Percentiles rank a stretch among this genome's conserved stretches.
Evolutionary conservation across 768 basidiomycete genomes (phyloP).

Genomic region (Harrya chromipes): DNA sequence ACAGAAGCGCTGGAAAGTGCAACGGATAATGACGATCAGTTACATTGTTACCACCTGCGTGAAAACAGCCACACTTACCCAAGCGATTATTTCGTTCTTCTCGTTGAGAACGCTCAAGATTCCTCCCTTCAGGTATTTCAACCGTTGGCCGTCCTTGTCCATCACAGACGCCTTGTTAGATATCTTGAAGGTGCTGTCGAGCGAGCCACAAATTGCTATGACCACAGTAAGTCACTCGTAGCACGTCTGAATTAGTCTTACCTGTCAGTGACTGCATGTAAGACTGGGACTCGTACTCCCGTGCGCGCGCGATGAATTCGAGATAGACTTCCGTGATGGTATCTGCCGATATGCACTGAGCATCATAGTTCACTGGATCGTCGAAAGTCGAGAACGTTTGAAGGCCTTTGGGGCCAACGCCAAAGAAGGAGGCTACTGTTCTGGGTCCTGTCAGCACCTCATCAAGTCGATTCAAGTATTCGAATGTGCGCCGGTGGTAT

Average conservation of each 20-base stretch:
- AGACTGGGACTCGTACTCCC: not conserved
- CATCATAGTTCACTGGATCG: not conserved
- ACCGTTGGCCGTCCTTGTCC: not conserved
- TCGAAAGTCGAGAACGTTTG: not conserved
- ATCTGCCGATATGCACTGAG: not conserved
- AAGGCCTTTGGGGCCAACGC: not conserved
- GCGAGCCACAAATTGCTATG: conserved; percentile 5
- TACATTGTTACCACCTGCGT: too few species aligned
- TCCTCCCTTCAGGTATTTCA: not conserved
- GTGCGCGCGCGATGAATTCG: not conserved
- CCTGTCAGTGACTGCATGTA: not conserved
- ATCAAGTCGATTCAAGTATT: not conserved
- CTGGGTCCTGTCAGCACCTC: not conserved
- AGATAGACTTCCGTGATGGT: not conserved
- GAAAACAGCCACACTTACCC: too few species aligned
- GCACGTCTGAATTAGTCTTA: not conserved
- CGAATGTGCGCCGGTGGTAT: not conserved
- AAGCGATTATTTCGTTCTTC: not conserved
- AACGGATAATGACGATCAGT: not conserved
- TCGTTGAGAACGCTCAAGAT: not conserved
- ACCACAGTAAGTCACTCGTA: too few species aligned
- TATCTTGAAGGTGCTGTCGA: conserved; percentile 18
- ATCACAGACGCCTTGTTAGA: conserved; percentile 9
- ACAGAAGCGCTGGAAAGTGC: too few species aligned
- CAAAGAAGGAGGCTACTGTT: not conserved